These are phyloP conservation scores for Mucor plumbeus DNA, from an alignment of 371 early-diverging fungal genomes.

Conservation along the genomic window DNA sequence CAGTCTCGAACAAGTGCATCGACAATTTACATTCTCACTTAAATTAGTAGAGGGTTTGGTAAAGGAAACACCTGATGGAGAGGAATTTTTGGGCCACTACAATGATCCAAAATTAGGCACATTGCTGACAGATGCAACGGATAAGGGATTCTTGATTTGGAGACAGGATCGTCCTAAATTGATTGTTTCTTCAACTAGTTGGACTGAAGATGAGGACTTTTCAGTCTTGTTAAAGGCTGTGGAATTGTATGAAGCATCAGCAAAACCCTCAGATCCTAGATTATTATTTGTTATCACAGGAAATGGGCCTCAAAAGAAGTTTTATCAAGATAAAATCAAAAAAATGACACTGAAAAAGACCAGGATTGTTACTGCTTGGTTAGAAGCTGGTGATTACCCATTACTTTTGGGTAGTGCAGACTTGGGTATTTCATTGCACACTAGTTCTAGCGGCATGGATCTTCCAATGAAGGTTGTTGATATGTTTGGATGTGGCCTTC, in stretches of 20 bases:
- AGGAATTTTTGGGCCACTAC: slow-evolving; percentile 19
- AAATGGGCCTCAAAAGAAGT: slow-evolving; percentile 82
- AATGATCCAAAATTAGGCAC: slow-evolving; percentile 36
- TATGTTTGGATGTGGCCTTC: slow-evolving; percentile 96
- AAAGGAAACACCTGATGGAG: slow-evolving; percentile 21
- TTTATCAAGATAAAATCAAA: slow-evolving; percentile 69
- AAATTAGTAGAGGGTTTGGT: slow-evolving; percentile 40
- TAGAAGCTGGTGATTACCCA: slow-evolving; percentile 84
- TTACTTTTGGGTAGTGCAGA: slow-evolving; percentile 86
- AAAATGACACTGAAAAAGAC: slow-evolving; percentile 60
- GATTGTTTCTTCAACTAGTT: slow-evolving; percentile 91
- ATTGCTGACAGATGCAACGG: slow-evolving; percentile 46
- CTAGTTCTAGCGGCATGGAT: slow-evolving; percentile 92
- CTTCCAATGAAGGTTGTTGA: slow-evolving; percentile 98
- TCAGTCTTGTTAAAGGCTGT: slow-evolving; percentile 77
- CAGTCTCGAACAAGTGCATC: slow-evolving; percentile 58
- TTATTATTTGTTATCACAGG: slow-evolving; percentile 92
- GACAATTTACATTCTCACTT: slow-evolving; percentile 24
- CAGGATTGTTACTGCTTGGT: slow-evolving; percentile 82
- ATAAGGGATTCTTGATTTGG: slow-evolving; percentile 40
- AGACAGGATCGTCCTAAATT: slow-evolving; percentile 64
- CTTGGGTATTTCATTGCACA: slow-evolving; percentile 91
- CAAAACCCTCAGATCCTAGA: slow-evolving; percentile 50
- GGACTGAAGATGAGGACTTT: slow-evolving; percentile 98
- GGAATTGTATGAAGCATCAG: slow-evolving; percentile 55